These are phyloP conservation scores for Malassezia caprae DNA, from an alignment of 1,284 basidiomycete species.

Conservation along the genomic window DNA sequence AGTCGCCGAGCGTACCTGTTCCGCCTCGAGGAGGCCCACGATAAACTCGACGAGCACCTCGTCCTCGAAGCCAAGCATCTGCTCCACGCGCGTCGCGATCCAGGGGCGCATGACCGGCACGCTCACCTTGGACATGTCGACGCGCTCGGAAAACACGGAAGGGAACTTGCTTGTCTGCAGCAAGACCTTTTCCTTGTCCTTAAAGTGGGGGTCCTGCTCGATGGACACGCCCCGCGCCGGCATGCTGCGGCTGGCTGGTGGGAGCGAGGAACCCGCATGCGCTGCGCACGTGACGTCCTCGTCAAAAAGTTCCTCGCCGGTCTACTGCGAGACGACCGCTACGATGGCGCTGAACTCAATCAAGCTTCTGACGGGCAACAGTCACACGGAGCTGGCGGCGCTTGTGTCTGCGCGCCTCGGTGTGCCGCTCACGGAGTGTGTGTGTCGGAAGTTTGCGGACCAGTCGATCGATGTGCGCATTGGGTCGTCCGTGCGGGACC, in stretches of 20 bases:
- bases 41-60: constrained; percentile 94
- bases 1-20: constrained; percentile 57
- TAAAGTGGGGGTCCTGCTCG: constrained; percentile 59
- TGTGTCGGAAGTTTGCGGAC: constrained; percentile 80
- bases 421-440: constrained; percentile 76
- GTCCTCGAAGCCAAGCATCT: constrained; percentile 85
- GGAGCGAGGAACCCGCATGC: not conserved
- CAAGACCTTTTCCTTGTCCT: constrained; percentile 83
- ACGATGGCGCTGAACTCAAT: constrained; percentile 55
- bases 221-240: constrained; percentile 23
- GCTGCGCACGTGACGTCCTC: not conserved
- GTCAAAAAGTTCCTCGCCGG: not conserved
- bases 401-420: constrained; percentile 86
- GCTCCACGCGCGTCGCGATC: constrained; percentile 81
- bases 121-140: constrained; percentile 91
- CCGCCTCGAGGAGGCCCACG: constrained; percentile 79
- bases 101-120: constrained; percentile 65
- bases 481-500: constrained; percentile 84
- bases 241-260: not conserved
- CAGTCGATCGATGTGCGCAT: constrained; percentile 64
- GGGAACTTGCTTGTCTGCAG: constrained; percentile 78
- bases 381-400: constrained; percentile 90
- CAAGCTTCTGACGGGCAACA: constrained; percentile 87
- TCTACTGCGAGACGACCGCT: not conserved
- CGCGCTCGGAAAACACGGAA: constrained; percentile 60